Evolutionary conservation across 371 early-diverging fungal genomes (phyloP).

Genomic region (Mortierella sp.): DNA sequence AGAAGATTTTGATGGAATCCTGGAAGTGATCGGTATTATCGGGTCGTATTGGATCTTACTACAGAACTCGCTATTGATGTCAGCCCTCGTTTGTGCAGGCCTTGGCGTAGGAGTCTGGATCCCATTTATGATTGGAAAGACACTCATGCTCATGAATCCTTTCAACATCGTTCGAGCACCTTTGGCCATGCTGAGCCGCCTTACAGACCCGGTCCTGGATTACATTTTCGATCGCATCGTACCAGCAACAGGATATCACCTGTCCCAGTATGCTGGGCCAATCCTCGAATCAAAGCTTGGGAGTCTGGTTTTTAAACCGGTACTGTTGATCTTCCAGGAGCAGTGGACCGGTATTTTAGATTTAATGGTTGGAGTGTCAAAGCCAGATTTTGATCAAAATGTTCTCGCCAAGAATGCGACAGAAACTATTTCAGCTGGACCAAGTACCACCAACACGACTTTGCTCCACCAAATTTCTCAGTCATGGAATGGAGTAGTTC

Average conservation of each 20-base stretch:
- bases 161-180: slow-evolving; percentile 59
- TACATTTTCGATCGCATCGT: slow-evolving; percentile 55
- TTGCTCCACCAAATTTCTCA: slow-evolving; percentile 13
- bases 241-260: slow-evolving; percentile 17
- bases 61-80: slow-evolving; percentile 84
- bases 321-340: no score
- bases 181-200: slow-evolving; percentile 54
- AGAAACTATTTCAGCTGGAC: not conserved
- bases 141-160: slow-evolving; percentile 64
- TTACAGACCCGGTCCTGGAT: slow-evolving; percentile 71
- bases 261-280: no score
- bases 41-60: slow-evolving; percentile 80
- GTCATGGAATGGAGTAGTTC: slow-evolving; percentile 37
- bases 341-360: no score
- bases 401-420: not conserved
- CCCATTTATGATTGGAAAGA: slow-evolving; percentile 78
- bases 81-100: slow-evolving; percentile 77
- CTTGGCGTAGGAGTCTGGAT: slow-evolving; percentile 80
- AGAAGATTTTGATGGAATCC: slow-evolving; percentile 83
- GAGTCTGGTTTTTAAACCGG: no score
- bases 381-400: not conserved
- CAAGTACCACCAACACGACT: slow-evolving; percentile 4
- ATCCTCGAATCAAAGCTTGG: no score
- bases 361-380: no score
- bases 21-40: slow-evolving; percentile 91